Evolutionary conservation across 495 filamentous ascomycete genomes (phyloP).

Genomic region (Neurospora sp.): DNA sequence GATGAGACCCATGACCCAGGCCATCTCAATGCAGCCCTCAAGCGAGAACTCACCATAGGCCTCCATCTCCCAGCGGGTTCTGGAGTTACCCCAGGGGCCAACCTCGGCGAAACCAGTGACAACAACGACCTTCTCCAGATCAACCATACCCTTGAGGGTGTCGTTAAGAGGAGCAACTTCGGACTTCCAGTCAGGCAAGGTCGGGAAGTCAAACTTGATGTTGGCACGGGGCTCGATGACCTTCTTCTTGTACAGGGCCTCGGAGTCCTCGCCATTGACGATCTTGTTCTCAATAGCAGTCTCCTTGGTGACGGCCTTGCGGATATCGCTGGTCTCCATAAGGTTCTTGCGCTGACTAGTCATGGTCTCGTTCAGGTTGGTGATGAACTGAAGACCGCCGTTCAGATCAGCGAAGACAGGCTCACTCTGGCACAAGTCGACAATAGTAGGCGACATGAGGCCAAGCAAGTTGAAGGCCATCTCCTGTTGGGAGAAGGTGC

Average conservation of each 20-base stretch:
- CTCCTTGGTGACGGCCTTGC: slow-evolving; percentile 88
- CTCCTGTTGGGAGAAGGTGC: slow-evolving; percentile 97
- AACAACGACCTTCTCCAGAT: slow-evolving; percentile 94
- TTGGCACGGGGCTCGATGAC: slow-evolving; percentile 90
- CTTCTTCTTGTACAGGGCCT: slow-evolving; percentile 88
- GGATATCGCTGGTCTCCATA: slow-evolving; percentile 88
- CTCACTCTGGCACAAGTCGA: slow-evolving; percentile 91
- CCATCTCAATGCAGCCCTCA: slow-evolving; percentile 98
- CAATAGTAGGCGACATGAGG: slow-evolving; percentile 88
- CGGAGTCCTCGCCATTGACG: slow-evolving; percentile 86
- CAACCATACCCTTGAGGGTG: slow-evolving; percentile 91
- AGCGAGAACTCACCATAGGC: slow-evolving; percentile 92
- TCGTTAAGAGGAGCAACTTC: slow-evolving; percentile 83
- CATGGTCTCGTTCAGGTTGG: slow-evolving; percentile 93
- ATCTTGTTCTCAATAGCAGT: slow-evolving; percentile 96
- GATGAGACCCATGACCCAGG: slow-evolving; percentile 99
- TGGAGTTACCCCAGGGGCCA: slow-evolving; percentile 95
- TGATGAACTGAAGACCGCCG: slow-evolving; percentile 93
- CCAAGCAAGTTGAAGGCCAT: slow-evolving; percentile 99
- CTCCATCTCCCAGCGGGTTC: slow-evolving; percentile 99
- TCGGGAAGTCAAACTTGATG: slow-evolving; percentile 91
- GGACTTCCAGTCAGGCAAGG: slow-evolving; percentile 78
- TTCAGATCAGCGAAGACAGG: slow-evolving; percentile 96
- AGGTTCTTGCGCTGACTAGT: slow-evolving; percentile 79
- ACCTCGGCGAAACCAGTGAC: slow-evolving; percentile 95